Evolutionary conservation across 257 asterid species (phyloP).

Genomic region (Salvia miltiorrhiza): DNA sequence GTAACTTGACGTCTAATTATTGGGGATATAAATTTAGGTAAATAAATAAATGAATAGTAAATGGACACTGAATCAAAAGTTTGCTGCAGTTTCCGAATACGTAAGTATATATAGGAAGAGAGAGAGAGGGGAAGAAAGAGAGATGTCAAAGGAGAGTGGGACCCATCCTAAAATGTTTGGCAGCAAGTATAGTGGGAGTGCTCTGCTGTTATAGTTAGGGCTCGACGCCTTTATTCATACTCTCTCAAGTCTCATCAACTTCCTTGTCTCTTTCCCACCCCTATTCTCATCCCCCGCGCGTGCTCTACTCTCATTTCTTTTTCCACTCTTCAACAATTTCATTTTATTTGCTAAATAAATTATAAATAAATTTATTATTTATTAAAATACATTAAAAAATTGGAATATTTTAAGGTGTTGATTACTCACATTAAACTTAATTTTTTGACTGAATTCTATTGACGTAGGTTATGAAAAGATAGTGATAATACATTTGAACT

Average conservation of each 20-base stretch:
- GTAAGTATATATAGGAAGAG: background rate
- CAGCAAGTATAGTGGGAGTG: slow-evolving; percentile 48
- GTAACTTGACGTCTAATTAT: background rate
- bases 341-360: too few relatives aligned
- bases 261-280: slow-evolving; percentile 13
- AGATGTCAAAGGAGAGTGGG: slow-evolving; percentile 38
- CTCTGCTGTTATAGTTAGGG: slow-evolving; percentile 37
- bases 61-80: slow-evolving; percentile 9
- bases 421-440: too few relatives aligned
- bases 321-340: background rate
- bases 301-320: background rate
- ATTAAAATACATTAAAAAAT: too few relatives aligned
- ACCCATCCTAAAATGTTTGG: slow-evolving; percentile 42
- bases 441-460: too few relatives aligned
- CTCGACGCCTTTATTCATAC: slow-evolving; percentile 39
- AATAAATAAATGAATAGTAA: background rate
- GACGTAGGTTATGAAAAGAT: too few relatives aligned
- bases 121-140: slow-evolving; percentile 17
- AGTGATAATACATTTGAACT: too few relatives aligned
- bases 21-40: background rate
- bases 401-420: too few relatives aligned
- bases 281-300: slow-evolving; percentile 26
- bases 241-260: slow-evolving; percentile 53
- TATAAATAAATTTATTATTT: too few relatives aligned
- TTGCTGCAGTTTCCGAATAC: background rate